Conservation (phyloP, 2,329 filamentous ascomycete genomes). For the Coniochaeta sp. region DNA sequence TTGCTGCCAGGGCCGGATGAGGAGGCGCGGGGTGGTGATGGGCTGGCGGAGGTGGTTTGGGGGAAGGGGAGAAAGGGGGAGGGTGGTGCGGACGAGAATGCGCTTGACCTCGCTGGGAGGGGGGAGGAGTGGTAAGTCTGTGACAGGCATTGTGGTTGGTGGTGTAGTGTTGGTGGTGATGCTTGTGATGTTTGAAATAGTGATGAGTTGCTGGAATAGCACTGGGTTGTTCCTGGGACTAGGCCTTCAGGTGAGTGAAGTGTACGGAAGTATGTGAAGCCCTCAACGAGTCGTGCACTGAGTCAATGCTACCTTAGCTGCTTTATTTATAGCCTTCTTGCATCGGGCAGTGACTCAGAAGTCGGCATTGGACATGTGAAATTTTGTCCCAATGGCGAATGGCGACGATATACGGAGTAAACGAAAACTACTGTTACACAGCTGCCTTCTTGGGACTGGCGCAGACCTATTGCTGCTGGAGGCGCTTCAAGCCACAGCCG, state of each 20-base stretch:
- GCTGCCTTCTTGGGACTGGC: not conserved
- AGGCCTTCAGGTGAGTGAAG: no score
- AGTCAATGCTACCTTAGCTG: not conserved
- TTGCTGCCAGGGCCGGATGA: conserved; percentile 43
- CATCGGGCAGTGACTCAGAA: conserved; percentile 5
- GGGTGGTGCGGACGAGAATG: conserved; percentile 39
- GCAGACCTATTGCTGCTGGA: not conserved
- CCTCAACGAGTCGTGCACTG: not conserved
- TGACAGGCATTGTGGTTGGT: no score
- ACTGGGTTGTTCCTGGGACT: no score
- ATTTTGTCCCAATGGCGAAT: no score
- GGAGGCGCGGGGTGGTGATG: conserved; percentile 45
- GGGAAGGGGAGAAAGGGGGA: conserved; percentile 35
- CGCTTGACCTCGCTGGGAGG: conserved; percentile 13
- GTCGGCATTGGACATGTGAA: not conserved
- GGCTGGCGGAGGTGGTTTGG: conserved; percentile 27
- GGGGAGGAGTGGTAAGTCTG: not conserved
- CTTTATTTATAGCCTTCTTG: not conserved
- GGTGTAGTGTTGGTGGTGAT: no score
- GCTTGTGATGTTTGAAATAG: no score
- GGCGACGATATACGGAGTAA: no score
- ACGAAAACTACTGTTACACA: not conserved
- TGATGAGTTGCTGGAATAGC: no score
- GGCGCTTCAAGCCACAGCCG: no score
- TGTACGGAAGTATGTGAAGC: not conserved